Percentiles rank a stretch among this genome's conserved stretches.
Evolutionary conservation across 768 basidiomycete species (phyloP).

Genomic region (Suillus fuscotomentosus): DNA sequence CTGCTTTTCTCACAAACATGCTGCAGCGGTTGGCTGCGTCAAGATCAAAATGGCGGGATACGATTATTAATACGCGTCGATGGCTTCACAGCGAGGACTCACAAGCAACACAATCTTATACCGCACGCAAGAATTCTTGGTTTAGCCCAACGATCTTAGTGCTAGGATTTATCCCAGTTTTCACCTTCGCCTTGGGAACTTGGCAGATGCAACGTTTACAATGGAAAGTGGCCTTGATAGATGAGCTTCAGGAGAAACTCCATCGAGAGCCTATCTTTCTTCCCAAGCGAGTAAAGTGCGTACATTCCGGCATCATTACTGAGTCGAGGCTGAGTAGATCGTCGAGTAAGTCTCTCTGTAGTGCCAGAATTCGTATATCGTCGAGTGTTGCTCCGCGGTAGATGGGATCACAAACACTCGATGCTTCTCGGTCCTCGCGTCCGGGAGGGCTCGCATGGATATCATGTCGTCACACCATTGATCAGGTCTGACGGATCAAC

Average conservation of each 20-base stretch:
- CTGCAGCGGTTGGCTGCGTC: constrained; percentile 3
- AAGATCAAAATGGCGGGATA: constrained; percentile 11
- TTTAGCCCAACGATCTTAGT: constrained; percentile 70
- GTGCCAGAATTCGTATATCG: constrained; percentile 90
- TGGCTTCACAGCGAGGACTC: constrained; percentile 16
- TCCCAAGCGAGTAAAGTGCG: constrained; percentile 86
- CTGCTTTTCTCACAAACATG: neutral
- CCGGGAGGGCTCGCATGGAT: constrained; percentile 86
- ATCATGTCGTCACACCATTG: constrained; percentile 86
- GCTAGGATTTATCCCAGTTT: constrained; percentile 83
- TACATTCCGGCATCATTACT: constrained; percentile 18
- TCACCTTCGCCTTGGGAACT: constrained; percentile 85
- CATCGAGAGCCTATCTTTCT: constrained; percentile 73
- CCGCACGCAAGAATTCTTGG: constrained; percentile 57
- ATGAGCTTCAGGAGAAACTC: constrained; percentile 90
- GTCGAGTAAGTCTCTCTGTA: constrained; percentile 52
- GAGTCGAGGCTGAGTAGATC: constrained; percentile 18
- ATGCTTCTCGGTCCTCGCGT: constrained; percentile 86
- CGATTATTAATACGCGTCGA: constrained; percentile 10
- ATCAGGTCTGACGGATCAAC: constrained; percentile 78
- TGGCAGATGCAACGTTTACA: constrained; percentile 94
- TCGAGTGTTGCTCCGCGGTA: constrained; percentile 75
- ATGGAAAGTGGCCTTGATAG: constrained; percentile 94
- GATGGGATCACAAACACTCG: constrained; percentile 73
- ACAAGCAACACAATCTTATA: constrained; percentile 46